phyloP scores from a whole-genome alignment of 129 eudicot genomes.

The Arctium lappa region DNA sequence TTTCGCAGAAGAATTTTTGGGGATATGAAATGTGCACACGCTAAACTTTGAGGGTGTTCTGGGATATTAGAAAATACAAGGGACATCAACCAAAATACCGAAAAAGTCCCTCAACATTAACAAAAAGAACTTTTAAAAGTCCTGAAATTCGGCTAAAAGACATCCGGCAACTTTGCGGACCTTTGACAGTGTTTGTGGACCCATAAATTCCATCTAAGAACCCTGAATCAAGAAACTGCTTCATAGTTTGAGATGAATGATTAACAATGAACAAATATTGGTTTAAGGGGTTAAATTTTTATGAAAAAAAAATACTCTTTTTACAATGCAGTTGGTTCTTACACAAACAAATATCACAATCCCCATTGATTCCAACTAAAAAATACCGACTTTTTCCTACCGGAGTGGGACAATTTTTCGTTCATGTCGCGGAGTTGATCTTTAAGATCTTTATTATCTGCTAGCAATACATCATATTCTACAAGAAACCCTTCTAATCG shows the following conservation, averaged over 20 bases:
- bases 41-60: neutral
- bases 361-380: slow-evolving; percentile 30
- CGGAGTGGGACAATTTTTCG: slow-evolving; percentile 22
- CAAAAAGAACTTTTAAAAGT: neutral
- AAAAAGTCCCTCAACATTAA: neutral
- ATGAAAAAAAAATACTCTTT: neutral
- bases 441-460: slow-evolving; percentile 56
- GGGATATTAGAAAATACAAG: neutral
- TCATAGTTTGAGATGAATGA: neutral
- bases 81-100: neutral
- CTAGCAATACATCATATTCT: slow-evolving; percentile 48
- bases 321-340: slow-evolving; percentile 12
- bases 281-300: neutral
- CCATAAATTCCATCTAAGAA: neutral
- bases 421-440: slow-evolving; percentile 40
- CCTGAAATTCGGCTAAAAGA: neutral
- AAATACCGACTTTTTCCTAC: slow-evolving; percentile 33
- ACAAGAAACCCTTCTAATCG: slow-evolving; percentile 44
- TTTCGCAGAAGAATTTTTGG: neutral
- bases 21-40: neutral
- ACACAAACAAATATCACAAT: slow-evolving; percentile 19
- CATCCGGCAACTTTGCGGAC: neutral
- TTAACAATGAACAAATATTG: neutral
- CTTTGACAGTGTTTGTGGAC: neutral
- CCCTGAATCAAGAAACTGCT: neutral